Base-by-base conservation (phyloP, 164 flowering plant genomes). In the Annona squamosa region DNA sequence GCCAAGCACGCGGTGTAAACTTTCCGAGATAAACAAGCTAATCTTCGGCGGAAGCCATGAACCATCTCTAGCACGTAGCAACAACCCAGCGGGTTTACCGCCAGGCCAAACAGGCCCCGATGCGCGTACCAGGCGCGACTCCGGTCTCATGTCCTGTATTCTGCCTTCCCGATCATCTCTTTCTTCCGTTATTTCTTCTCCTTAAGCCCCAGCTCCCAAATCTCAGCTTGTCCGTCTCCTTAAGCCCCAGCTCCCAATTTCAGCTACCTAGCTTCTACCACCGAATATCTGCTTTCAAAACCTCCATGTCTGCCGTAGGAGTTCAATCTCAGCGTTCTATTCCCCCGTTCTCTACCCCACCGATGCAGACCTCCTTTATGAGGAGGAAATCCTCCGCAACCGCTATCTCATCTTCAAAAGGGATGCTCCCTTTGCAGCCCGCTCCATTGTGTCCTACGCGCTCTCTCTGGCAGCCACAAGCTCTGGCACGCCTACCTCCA, bases 381-480 rank as follows among this genome's bases (percentile, higher is more conserved):
- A 94, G 71, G 97, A 91, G 70, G 98, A 94, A 65, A 76, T 94
- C 5, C 84, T 90, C 12, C 82, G 97, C 0, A 94, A 90, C 80
- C 82, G 98, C 18, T 94, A 92, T 79, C 83, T 94, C 12, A 80
- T 92, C 12, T 93, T 94, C 1, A 79, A 81, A 1, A 41, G 79
- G 10, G 82, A 76, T 0, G 67, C 92, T 0, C 94, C 97, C 2
- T 88, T 91, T 86, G 80, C 79, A 79, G 90, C 89, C 59, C 88
- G 99, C 2, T 76, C 84, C 18, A 57, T 90, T 0, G 85, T 2
- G 93, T 97, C 65, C 85, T 94, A 57, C 88, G 86, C 71, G 93
- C 97, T 1, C 81, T 94, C 2, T 97, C 99, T 0, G 97, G 97
- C 0, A 91, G 97, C 82, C 91, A 92, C 90, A 94, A 94, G 80